These are phyloP conservation scores for Byssochlamys sp. DNA, from an alignment of 2,329 filamentous ascomycete genomes.

Conservation along the genomic window DNA sequence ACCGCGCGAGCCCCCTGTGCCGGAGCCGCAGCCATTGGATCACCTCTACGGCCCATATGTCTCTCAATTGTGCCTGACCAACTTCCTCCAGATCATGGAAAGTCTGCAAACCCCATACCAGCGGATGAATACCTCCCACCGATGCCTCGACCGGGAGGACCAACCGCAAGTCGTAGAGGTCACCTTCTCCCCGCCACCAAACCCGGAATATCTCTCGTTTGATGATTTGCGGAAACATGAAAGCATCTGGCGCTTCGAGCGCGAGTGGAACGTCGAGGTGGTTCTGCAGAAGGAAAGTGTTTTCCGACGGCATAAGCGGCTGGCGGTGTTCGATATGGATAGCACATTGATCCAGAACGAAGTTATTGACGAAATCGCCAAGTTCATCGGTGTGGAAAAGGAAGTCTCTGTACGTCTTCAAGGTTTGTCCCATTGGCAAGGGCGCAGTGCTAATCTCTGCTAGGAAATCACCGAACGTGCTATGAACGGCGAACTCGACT, in stretches of 20 bases:
- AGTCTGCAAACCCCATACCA: slow-evolving; percentile 41
- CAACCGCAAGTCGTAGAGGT: slow-evolving; percentile 45
- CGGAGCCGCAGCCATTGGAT: slow-evolving; percentile 46
- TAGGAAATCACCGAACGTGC: slow-evolving; percentile 76
- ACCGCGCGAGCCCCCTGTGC: slow-evolving; percentile 46
- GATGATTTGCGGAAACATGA: slow-evolving; percentile 69
- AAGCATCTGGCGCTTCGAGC: slow-evolving; percentile 72
- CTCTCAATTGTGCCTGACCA: slow-evolving; percentile 46
- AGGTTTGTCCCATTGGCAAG: not conserved
- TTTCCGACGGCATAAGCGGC: slow-evolving; percentile 67
- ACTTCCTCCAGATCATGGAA: slow-evolving; percentile 46
- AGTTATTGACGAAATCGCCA: slow-evolving; percentile 90
- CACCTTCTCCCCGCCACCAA: slow-evolving; percentile 41
- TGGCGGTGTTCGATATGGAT: slow-evolving; percentile 98
- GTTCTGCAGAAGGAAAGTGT: slow-evolving; percentile 64
- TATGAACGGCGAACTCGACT: slow-evolving; percentile 94
- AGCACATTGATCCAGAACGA: slow-evolving; percentile 94
- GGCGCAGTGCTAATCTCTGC: slow-evolving; percentile 4
- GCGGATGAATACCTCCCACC: slow-evolving; percentile 39
- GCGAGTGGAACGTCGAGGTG: slow-evolving; percentile 80
- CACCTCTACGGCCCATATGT: slow-evolving; percentile 47
- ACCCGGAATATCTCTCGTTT: slow-evolving; percentile 44
- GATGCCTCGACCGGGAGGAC: slow-evolving; percentile 39
- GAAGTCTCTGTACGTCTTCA: slow-evolving; percentile 54
- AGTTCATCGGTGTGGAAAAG: slow-evolving; percentile 69